Percentiles rank a stretch among this genome's conserved stretches.
phyloP scores from a whole-genome alignment of 2,329 filamentous ascomycete genomes.

The Penicillium polonicum region DNA sequence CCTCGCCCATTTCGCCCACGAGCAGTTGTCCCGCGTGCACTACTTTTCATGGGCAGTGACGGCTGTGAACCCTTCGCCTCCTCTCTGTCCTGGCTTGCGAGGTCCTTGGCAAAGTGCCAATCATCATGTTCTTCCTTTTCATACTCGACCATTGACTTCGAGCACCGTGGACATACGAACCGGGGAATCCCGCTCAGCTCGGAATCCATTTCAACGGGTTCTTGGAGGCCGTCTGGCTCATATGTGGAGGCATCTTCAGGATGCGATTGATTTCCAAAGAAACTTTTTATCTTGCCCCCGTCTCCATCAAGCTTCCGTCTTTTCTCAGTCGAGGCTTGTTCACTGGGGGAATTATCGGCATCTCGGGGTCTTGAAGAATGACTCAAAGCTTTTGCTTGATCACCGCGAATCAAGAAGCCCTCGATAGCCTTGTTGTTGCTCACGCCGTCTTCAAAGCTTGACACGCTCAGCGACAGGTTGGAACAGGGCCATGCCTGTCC shows the following conservation, averaged over 20 bases:
- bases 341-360: conserved; percentile 7
- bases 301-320: conserved; percentile 51
- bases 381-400: conserved; percentile 53
- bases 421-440: conserved; percentile 83
- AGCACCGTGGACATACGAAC: conserved; percentile 65
- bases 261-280: conserved; percentile 51
- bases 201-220: background rate
- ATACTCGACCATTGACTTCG: conserved; percentile 55
- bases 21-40: conserved; percentile 15
- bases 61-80: conserved; percentile 23
- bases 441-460: conserved; percentile 87
- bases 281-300: conserved; percentile 56
- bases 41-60: conserved; percentile 12
- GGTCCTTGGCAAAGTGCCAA: conserved; percentile 89
- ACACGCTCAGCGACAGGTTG: conserved; percentile 84
- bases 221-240: background rate
- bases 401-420: conserved; percentile 72
- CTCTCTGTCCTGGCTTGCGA: conserved; percentile 65
- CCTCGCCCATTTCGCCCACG: conserved; percentile 28
- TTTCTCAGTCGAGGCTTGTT: conserved; percentile 37
- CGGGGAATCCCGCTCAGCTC: background rate
- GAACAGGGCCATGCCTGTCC: conserved; percentile 84
- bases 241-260: background rate
- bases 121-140: conserved; percentile 77
- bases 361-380: conserved; percentile 20